These are phyloP conservation scores for Termitomyces sp. DNA, from an alignment of 768 basidiomycete genomes.

Conservation along the genomic window DNA sequence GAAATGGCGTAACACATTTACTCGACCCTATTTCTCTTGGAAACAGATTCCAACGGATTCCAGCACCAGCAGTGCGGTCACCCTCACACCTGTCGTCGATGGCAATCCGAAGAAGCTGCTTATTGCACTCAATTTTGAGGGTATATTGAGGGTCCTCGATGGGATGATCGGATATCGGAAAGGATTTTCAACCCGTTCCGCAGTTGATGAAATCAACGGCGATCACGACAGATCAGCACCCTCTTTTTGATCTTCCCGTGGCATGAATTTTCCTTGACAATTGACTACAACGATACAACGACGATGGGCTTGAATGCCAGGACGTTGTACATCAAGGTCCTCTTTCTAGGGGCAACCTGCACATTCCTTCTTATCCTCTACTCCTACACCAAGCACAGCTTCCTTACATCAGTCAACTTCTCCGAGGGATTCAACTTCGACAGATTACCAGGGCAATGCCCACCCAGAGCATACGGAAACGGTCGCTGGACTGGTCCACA, in stretches of 20 bases:
- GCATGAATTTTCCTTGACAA: neutral
- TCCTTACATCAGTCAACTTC: neutral
- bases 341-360: conserved; percentile 15
- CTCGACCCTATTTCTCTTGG: too few relatives aligned
- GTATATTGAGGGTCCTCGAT: too few relatives aligned
- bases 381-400: conserved; percentile 14
- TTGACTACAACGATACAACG: neutral
- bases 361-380: conserved; percentile 19
- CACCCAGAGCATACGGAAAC: conserved; percentile 26
- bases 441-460: conserved; percentile 16
- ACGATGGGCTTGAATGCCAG: conserved; percentile 16
- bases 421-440: conserved; percentile 6
- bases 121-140: neutral
- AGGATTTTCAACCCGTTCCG: neutral
- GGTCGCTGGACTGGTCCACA: conserved; percentile 32
- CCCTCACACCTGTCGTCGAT: too few relatives aligned
- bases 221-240: neutral
- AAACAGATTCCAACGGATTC: too few relatives aligned
- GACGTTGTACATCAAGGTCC: conserved; percentile 14
- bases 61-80: too few relatives aligned
- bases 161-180: neutral
- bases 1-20: too few relatives aligned
- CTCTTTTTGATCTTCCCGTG: neutral
- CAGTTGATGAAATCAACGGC: neutral
- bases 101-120: too few relatives aligned